Conservation (phyloP, 2,329 filamentous ascomycete species). For the Scedosporium apiospermum region DNA sequence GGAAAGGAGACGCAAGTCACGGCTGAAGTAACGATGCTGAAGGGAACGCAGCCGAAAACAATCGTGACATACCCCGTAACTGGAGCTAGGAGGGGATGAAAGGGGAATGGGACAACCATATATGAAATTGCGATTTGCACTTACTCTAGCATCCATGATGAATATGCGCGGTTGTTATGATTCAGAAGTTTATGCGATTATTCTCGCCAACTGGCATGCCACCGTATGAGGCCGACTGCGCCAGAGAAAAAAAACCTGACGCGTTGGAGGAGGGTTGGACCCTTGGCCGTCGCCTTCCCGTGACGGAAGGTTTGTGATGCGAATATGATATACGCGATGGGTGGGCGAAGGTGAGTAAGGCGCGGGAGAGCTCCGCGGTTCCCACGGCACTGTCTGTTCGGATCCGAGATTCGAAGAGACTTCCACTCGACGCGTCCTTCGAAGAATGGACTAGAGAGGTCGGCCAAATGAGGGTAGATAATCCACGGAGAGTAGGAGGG, state of each 20-base stretch:
- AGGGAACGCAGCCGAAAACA: neutral
- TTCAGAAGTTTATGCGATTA: neutral
- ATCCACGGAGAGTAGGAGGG: neutral
- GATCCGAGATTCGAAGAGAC: neutral
- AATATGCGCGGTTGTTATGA: neutral
- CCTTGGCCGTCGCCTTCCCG: neutral
- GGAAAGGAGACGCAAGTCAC: neutral
- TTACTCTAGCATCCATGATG: slow-evolving; percentile 8
- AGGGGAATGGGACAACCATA: neutral
- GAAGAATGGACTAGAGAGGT: neutral
- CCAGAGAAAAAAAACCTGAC: neutral
- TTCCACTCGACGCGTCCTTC: neutral
- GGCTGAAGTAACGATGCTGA: neutral
- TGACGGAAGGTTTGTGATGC: neutral
- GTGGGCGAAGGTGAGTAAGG: neutral
- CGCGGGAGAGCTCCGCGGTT: neutral
- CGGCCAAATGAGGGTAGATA: neutral
- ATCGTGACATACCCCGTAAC: too few relatives aligned
- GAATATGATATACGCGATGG: neutral
- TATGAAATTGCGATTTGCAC: neutral
- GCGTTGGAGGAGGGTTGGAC: neutral
- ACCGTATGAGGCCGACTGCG: neutral
- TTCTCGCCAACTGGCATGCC: neutral
- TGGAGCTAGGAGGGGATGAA: neutral
- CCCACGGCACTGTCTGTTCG: neutral